These are phyloP conservation scores for Oxytropis ochrocephala DNA, from an alignment of 306 rosid genomes.

Conservation along the genomic window DNA sequence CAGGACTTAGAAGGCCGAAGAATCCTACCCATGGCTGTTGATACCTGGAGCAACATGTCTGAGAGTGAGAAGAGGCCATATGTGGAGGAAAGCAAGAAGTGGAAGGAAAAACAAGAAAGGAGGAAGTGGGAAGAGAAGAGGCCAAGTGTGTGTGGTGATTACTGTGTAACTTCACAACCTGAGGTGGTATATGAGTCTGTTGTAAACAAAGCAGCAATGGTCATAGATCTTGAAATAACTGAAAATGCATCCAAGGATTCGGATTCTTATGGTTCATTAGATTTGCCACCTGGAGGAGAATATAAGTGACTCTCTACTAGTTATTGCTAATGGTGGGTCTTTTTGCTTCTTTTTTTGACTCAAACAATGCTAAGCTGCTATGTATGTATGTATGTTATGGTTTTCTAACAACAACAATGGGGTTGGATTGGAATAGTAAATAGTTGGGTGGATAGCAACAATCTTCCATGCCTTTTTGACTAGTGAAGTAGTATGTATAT, in stretches of 20 bases:
- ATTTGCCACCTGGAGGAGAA: neutral
- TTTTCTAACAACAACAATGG: conserved; percentile 16
- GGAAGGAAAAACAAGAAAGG: neutral
- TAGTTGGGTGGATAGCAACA: neutral
- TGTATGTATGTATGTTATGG: neutral
- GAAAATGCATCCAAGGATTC: conserved; percentile 14
- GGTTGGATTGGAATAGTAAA: too few relatives aligned
- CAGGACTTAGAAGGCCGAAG: neutral
- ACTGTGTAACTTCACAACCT: too few relatives aligned
- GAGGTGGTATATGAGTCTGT: neutral
- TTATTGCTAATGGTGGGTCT: neutral
- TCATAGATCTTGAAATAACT: conserved; percentile 7
- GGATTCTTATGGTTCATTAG: too few relatives aligned
- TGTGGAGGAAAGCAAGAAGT: conserved; percentile 32
- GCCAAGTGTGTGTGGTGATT: neutral
- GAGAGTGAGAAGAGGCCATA: conserved; percentile 32
- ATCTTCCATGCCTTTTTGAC: neutral
- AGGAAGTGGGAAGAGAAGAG: neutral
- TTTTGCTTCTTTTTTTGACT: conserved; percentile 3
- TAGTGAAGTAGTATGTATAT: neutral
- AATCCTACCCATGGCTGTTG: conserved; percentile 13
- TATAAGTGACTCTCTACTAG: neutral
- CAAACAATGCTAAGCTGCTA: conserved; percentile 16
- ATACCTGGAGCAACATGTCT: conserved; percentile 32
- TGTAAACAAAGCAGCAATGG: neutral